Percentiles rank a stretch among this genome's conserved stretches.
Conservation (phyloP, 371 early-diverging fungal genomes). For the Syncephalastrum sp. region DNA sequence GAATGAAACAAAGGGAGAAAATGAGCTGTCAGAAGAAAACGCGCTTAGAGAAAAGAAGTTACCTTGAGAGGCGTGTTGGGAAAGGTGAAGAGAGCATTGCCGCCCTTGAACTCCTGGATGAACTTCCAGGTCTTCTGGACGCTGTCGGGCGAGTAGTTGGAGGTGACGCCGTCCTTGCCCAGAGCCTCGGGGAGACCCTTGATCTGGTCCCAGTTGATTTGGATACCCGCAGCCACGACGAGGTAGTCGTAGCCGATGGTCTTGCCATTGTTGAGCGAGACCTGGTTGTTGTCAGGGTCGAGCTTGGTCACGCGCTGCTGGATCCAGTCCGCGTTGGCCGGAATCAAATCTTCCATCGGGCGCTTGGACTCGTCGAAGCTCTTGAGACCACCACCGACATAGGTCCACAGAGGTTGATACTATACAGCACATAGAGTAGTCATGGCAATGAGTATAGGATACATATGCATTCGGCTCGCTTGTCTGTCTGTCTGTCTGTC, state of each 20-base stretch:
- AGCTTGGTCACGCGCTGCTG: conserved; percentile 66
- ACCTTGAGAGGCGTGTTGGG: conserved; percentile 84
- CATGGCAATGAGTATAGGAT: not conserved
- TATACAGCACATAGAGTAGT: conserved; percentile 22
- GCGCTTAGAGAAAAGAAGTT: not conserved
- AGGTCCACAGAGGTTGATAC: conserved; percentile 91
- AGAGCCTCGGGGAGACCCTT: conserved; percentile 75
- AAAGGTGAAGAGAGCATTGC: conserved; percentile 90
- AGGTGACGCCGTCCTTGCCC: conserved; percentile 81
- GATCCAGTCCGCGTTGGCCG: conserved; percentile 75
- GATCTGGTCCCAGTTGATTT: conserved; percentile 76
- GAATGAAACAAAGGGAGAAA: not conserved
- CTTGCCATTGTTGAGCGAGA: conserved; percentile 67
- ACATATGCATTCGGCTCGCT: not conserved
- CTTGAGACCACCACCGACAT: conserved; percentile 89
- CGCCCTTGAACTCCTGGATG: conserved; percentile 72
- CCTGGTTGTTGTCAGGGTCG: conserved; percentile 70
- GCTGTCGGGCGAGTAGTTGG: conserved; percentile 77
- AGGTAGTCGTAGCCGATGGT: conserved; percentile 80
- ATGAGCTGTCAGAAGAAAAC: not conserved
- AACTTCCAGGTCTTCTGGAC: conserved; percentile 79
- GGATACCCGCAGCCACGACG: conserved; percentile 87
- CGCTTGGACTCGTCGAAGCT: conserved; percentile 65
- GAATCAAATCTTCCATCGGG: conserved; percentile 71
- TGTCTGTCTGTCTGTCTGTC: no score